Base-by-base conservation (phyloP, 305 asterid genomes). In the Withania somnifera region DNA sequence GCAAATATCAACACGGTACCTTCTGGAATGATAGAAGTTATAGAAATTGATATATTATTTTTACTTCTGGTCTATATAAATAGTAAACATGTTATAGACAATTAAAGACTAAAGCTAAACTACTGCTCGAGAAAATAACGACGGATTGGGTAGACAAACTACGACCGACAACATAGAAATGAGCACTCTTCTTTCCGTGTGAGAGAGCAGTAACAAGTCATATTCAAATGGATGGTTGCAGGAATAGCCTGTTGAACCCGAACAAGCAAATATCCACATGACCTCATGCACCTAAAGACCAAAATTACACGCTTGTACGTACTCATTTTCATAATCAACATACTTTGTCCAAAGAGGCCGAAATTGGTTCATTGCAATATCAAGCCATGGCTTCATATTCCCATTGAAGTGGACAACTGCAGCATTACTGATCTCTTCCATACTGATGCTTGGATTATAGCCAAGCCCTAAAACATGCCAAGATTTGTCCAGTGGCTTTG, bases 391-490 rank as follows among this genome's bases (percentile, higher is more conserved):
- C 80, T 88, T 88, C 84, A 84, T 71, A 84, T 88, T 88, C 52
- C 91, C 91, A 64, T 88, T 87, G 79, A 86, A 88, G 81, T 88
- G 91, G 79, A 88, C 89, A 66, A 88, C 91, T 82, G 91, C 88
- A 82, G 91, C 91, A 87, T 82, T 87, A 50, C 52, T 64, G 34
- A 88, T 88, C 85, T 88, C 91, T 19, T 79, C 89, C 88, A 85
- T 88, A 75, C 87, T 87, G 34, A 88, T 87, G 69, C 84, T 83
- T 26, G 91, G 89, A 78, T 88, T 88, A 69, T 88, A 88, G 24
- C 91, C 91, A 78, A 88, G 91, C 34, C 89, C 91, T 85, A 88
- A 82, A 38, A 88, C 91, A 84, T 88, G 91, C 91, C 91, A 88
- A 50, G 89, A 87, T 81, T 88, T 88, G 63, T 87, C 88, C 19